A percentile compares a stretch with the other conserved stretches of the same genome.
Conservation (phyloP, 2,329 filamentous ascomycete species). For the Incumbomyces lentus region DNA sequence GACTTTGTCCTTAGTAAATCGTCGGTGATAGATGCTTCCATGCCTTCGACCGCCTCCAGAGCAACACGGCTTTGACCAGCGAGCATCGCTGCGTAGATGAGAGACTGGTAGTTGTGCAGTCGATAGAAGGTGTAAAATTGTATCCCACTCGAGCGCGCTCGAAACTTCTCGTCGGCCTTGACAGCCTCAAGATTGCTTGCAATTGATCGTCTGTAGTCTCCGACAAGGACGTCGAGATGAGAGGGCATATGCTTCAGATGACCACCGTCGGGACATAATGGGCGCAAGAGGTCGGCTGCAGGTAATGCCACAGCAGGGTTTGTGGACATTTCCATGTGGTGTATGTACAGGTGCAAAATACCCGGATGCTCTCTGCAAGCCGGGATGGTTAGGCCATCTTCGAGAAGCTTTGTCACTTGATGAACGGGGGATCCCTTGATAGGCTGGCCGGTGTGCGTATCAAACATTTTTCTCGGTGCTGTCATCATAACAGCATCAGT, state of each 20-base stretch:
- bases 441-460: constrained; percentile 48
- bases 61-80: constrained; percentile 54
- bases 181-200: constrained; percentile 57
- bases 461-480: constrained; percentile 56
- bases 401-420: constrained; percentile 49
- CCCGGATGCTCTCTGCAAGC: constrained; percentile 53
- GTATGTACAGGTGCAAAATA: constrained; percentile 64
- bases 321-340: constrained; percentile 66
- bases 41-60: constrained; percentile 46
- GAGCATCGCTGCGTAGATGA: constrained; percentile 70
- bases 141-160: constrained; percentile 46
- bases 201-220: constrained; percentile 59
- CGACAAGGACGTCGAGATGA: constrained; percentile 63
- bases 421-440: constrained; percentile 44
- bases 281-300: constrained; percentile 51
- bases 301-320: constrained; percentile 53
- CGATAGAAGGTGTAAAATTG: constrained; percentile 73
- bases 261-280: constrained; percentile 57
- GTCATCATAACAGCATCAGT: constrained; percentile 57
- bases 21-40: constrained; percentile 55
- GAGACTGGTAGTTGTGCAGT: constrained; percentile 64
- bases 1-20: constrained; percentile 52
- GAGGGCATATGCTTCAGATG: constrained; percentile 69
- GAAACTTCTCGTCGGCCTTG: constrained; percentile 55
- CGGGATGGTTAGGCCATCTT: constrained; percentile 44